These are phyloP conservation scores for Irineochytrium annulatum DNA, from an alignment of 192 early-diverging fungal species.

Conservation along the genomic window DNA sequence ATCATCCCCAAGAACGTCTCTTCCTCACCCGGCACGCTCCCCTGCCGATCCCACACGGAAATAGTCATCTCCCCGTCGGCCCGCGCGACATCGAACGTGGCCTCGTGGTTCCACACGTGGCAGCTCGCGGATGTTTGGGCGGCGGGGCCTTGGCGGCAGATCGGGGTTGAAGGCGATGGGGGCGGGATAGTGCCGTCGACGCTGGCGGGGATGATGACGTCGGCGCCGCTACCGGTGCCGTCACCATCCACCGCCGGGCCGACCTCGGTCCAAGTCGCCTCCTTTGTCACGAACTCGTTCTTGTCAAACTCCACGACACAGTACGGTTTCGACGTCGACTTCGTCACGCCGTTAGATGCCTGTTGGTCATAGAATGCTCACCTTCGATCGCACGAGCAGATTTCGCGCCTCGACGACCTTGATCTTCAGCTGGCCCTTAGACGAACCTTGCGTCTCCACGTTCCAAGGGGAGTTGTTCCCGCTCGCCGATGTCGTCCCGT, in stretches of 20 bases:
- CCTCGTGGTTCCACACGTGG: conserved; percentile 27
- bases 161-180: background rate
- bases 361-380: conserved; percentile 59
- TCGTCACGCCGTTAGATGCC: conserved; percentile 27
- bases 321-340: conserved; percentile 50
- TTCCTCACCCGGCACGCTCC: background rate
- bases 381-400: too few species aligned
- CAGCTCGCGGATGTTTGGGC: conserved; percentile 3
- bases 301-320: conserved; percentile 86
- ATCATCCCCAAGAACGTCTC: conserved; percentile 30
- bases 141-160: background rate
- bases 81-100: conserved; percentile 23
- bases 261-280: background rate
- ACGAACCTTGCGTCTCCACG: too few species aligned
- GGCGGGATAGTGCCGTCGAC: background rate
- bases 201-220: background rate
- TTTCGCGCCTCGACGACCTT: conserved; percentile 76
- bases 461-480: too few species aligned
- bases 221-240: background rate
- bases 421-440: conserved; percentile 35
- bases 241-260: background rate
- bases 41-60: conserved; percentile 26
- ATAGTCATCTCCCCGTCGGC: conserved; percentile 21
- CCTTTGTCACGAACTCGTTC: conserved; percentile 67
- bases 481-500: too few species aligned